These are phyloP conservation scores for Ogataea minuta DNA, from an alignment of 805 yeast species.

Conservation along the genomic window DNA sequence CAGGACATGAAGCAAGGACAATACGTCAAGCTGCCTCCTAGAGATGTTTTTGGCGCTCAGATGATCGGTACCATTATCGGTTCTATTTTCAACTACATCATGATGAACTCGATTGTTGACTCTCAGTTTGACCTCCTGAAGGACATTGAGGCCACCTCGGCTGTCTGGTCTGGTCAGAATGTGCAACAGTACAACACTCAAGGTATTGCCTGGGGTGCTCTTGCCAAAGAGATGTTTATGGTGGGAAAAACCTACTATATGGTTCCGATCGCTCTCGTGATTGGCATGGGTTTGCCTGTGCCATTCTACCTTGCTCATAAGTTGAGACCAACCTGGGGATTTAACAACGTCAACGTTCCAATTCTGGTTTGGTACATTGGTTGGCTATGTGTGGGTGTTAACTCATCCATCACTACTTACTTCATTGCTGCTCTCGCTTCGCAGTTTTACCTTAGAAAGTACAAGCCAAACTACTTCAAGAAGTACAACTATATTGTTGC, in stretches of 20 bases:
- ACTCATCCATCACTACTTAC: conserved; percentile 32
- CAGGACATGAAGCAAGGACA: conserved; percentile 44
- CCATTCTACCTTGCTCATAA: conserved; percentile 32
- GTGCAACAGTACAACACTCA: conserved; percentile 36
- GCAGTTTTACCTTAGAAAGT: conserved; percentile 27
- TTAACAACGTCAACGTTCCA: conserved; percentile 27
- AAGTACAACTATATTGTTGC: conserved; percentile 51
- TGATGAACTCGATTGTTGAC: conserved; percentile 34
- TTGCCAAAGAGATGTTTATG: conserved; percentile 33
- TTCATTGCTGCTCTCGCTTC: conserved; percentile 29
- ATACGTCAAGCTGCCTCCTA: conserved; percentile 44
- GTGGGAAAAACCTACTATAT: conserved; percentile 31
- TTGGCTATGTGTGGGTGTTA: conserved; percentile 34
- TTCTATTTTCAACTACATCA: conserved; percentile 26
- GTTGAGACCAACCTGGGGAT: conserved; percentile 31
- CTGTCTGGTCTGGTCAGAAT: conserved; percentile 36
- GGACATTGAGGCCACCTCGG: conserved; percentile 32
- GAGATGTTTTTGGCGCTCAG: conserved; percentile 41
- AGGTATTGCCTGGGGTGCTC: conserved; percentile 36
- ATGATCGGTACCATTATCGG: conserved; percentile 37
- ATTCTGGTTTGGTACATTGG: conserved; percentile 34
- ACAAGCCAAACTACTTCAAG: conserved; percentile 30
- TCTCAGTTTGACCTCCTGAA: conserved; percentile 29
- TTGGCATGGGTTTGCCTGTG: conserved; percentile 30
- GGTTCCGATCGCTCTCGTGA: conserved; percentile 30